Evolutionary conservation across 306 rosid species (phyloP).

Genomic region (Corylus americana): DNA sequence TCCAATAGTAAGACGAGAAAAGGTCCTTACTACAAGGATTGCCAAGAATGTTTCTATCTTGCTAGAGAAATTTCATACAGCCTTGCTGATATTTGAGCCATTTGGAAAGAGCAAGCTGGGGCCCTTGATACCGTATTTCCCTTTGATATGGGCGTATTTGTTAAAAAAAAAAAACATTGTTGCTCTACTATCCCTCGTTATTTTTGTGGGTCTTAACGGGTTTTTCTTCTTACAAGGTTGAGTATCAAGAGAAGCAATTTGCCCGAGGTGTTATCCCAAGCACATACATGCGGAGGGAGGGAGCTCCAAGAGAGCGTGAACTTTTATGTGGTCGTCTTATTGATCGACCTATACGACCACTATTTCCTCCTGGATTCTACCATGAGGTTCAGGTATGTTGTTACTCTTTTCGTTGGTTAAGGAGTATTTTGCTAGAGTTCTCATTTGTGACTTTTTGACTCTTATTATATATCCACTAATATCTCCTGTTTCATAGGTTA

Average conservation of each 20-base stretch:
- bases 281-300: conserved; percentile 84
- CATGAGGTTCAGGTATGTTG: conserved; percentile 89
- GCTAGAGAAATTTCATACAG: neutral
- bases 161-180: neutral
- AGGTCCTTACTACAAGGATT: neutral
- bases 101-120: neutral
- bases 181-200: neutral
- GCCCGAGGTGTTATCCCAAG: conserved; percentile 87
- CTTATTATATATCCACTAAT: neutral
- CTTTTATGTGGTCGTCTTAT: conserved; percentile 84
- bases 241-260: conserved; percentile 91
- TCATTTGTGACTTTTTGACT: neutral
- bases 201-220: neutral
- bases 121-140: neutral
- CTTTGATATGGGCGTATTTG: neutral
- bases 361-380: conserved; percentile 87
- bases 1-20: neutral
- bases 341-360: conserved; percentile 88
- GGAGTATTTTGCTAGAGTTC: neutral
- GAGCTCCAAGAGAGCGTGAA: conserved; percentile 96
- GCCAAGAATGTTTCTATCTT: neutral
- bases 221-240: conserved; percentile 61
- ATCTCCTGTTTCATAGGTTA: conserved; percentile 52
- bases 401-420: conserved; percentile 9
- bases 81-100: neutral